A percentile compares a stretch with the other conserved stretches of the same genome.
Conservation (phyloP, 2,329 filamentous ascomycete species). For the Ascochyta lentis region DNA sequence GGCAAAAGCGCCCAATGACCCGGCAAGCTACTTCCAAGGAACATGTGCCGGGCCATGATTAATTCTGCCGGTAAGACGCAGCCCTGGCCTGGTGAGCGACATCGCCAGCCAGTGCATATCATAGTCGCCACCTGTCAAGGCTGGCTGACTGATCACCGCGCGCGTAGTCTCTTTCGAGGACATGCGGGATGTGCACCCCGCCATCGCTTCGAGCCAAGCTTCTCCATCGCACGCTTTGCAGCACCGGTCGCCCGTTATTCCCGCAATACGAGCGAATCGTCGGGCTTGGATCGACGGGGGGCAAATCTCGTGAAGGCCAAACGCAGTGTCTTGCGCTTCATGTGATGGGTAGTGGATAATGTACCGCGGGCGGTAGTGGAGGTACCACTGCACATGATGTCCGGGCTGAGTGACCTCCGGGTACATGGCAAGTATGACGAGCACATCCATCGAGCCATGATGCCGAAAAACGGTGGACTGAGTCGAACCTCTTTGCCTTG, state of each 20-base stretch:
- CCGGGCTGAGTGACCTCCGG: neutral
- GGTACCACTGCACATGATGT: conserved; percentile 1
- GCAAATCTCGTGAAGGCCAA: conserved; percentile 15
- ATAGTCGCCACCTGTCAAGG: neutral
- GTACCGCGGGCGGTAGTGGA: conserved; percentile 1
- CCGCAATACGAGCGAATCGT: conserved; percentile 17
- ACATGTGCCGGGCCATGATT: conserved; percentile 7
- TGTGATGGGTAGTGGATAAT: conserved; percentile 2
- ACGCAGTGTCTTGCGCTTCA: conserved; percentile 1
- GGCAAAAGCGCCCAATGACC: neutral
- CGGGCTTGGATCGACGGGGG: conserved; percentile 1
- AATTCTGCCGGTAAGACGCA: conserved; percentile 4
- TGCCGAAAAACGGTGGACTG: neutral
- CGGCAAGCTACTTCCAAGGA: neutral
- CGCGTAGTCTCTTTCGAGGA: neutral
- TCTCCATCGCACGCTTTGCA: neutral
- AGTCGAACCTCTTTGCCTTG: neutral
- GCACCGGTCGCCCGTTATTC: conserved; percentile 11
- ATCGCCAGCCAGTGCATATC: neutral
- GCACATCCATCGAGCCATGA: neutral
- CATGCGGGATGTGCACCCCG: conserved; percentile 6
- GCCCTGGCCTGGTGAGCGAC: neutral
- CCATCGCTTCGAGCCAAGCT: conserved; percentile 4
- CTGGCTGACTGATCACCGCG: conserved; percentile 2
- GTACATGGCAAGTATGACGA: conserved; percentile 2